Evolutionary conservation across 495 filamentous ascomycete species (phyloP), one percentile per base, ranked within the genome.

Genomic region (Elasticomyces elasticus): DNA sequence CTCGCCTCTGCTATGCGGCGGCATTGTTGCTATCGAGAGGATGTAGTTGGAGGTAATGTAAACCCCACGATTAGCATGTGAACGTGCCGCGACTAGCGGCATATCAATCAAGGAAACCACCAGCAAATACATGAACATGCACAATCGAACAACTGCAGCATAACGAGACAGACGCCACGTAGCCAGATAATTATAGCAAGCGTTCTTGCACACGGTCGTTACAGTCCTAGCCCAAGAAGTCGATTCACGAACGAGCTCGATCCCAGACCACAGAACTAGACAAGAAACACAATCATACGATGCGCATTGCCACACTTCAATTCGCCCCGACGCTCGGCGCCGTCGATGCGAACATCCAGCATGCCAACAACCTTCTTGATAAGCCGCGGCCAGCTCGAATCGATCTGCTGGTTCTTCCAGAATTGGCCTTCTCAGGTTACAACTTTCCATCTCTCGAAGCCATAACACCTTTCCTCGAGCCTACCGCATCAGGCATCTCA

Each of bases 401-500:
- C 26, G 82, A 87, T 60, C 67, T 95, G 40, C 74, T 96, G 15
- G 80, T 95, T 12, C 71, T 97, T 49, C 88, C 89, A 11, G 91
- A 97, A 69, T 67, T 95, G 69, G 88, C 91, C 15, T 87, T 97
- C 64, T 80, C 87, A 47, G 89, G 92, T 20, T 98, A 96, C 74
- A 95, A 95, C 66, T 94, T 94, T 72, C 79, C 80, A 24, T 89
- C 87, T 19, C 64, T 86, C 51, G 71, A 82, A 48, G 77, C 87
- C 27, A 94, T 98, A 47, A 72, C 65, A 55, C 87, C 87, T 1
- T 86, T 79, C 64, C 78, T 95, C n/a, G 92, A 98, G 66, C 81
- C 81, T 19, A 83, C 79, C 15, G 78, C 80, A 2, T 66, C 80
- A 0, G 92, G 92, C 1, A 79, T 81, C 31, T 86, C 82, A 38